phyloP scores from a whole-genome alignment of 805 yeast species.

The Tetrapisispora phaffii region DNA sequence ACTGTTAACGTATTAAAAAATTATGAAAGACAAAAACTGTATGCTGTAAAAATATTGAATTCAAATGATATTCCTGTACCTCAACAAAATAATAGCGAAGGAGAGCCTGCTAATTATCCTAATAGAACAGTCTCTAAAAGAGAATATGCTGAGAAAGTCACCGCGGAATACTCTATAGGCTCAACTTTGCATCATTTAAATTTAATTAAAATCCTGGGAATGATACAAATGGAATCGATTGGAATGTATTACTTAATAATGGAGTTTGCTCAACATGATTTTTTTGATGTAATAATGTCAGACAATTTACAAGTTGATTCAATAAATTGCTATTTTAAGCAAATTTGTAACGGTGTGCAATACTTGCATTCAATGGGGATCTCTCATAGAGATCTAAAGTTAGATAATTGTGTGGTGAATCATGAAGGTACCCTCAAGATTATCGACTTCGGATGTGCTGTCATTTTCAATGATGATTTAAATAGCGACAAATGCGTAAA shows the following conservation, averaged over 20 bases:
- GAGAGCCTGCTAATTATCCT: not conserved
- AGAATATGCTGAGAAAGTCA: conserved; percentile 72
- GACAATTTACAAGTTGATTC: conserved; percentile 67
- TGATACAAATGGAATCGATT: conserved; percentile 49
- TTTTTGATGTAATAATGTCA: conserved; percentile 86
- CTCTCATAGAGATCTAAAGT: conserved; percentile 86
- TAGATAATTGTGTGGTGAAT: conserved; percentile 87
- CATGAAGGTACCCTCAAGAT: conserved; percentile 67
- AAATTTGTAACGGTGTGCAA: conserved; percentile 62
- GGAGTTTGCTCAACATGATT: conserved; percentile 90
- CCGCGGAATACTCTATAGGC: conserved; percentile 75
- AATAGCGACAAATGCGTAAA: conserved; percentile 46
- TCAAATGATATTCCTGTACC: not conserved
- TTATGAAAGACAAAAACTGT: conserved; percentile 45
- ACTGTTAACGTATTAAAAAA: conserved; percentile 73
- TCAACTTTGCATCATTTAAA: conserved; percentile 70
- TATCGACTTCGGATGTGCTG: conserved; percentile 91
- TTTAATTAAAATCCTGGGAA: conserved; percentile 70
- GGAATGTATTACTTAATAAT: conserved; percentile 62
- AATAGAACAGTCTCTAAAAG: conserved; percentile 9
- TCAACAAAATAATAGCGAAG: not conserved
- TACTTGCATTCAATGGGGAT: conserved; percentile 75
- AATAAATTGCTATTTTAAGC: conserved; percentile 72
- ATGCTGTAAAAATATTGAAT: conserved; percentile 76
- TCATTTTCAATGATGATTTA: conserved; percentile 50